Base-by-base conservation (phyloP, 345 rosid species). In the Eucalyptus curtisii region DNA sequence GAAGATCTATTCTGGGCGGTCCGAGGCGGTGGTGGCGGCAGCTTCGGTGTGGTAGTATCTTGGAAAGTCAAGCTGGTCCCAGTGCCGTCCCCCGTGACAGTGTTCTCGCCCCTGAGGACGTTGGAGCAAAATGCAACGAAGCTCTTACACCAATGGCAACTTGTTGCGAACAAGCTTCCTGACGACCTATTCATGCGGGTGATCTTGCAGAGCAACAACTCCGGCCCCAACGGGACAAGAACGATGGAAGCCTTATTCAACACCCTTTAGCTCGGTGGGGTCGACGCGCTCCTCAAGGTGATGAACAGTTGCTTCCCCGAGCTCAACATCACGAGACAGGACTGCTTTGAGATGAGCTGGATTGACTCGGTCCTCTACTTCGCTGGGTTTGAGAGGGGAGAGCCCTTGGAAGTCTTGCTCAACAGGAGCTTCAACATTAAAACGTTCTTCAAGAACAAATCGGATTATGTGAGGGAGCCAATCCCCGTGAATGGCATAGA, bases 301-400 rank as follows among this genome's bases (percentile, higher is more conserved):
- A 87, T 91, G 87, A 59, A 81, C 3, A 25, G 64, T 1, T 88
- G 79, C 50, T 94, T 92, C 87, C 94, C 94, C 10, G 93, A 93
- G 85, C 53, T 95, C 64, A 93, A 92, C 49, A 82, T 95, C 42
- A 50, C 48, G 50, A 81, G 47, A 14, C 86, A 76, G 22, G 92
- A 93, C 20, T 93, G 94, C 84, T 89, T 8, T 7, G 94, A 93
- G 88, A 89, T 91, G 92, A 93, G 93, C 30, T 95, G 95, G 96
- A 89, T 92, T 17, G 91, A 94, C 44, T 91, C 94, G 0, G 87
- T 88, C 37, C 27, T 92, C 5, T 91, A 88, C 86, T 93, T 91
- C 88, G 19, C 49, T 2, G 91, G 86, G 13, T 57, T 57, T 57
- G 66, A 89, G 0, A 79, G 44, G 4, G 92, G 59, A 88, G 84